These are phyloP conservation scores for Pseudogymnoascus sp. DNA, from an alignment of 2,329 filamentous ascomycete species.

Conservation along the genomic window DNA sequence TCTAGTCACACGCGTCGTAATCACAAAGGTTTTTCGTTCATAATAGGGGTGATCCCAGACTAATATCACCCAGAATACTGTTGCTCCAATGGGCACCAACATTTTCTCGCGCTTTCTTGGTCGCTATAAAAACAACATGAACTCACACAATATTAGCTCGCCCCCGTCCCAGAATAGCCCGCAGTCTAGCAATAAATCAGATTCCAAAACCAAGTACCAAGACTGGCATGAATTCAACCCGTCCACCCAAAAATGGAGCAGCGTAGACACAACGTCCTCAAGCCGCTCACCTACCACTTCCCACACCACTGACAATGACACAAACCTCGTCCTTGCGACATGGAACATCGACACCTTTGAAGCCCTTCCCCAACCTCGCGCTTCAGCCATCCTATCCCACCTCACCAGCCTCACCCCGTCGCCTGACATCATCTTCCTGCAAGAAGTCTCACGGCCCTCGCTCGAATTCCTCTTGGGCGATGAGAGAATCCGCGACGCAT, in stretches of 20 bases:
- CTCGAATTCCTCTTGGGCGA: conserved; percentile 23
- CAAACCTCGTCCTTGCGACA: conserved; percentile 22
- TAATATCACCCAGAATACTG: not conserved
- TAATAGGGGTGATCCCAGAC: not conserved
- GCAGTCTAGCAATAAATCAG: not conserved
- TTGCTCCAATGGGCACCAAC: not conserved
- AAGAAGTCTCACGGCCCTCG: conserved; percentile 28
- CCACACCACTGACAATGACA: not conserved
- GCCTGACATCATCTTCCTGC: conserved; percentile 31
- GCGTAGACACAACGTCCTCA: not conserved
- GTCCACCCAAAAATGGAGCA: not conserved
- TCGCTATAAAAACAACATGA: not conserved
- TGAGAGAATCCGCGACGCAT: conserved; percentile 24
- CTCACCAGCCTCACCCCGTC: conserved; percentile 16
- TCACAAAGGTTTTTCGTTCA: not conserved
- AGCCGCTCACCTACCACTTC: not conserved
- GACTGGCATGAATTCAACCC: not conserved
- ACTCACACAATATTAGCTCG: too few species aligned
- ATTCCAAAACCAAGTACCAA: not conserved
- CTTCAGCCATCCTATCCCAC: conserved; percentile 25
- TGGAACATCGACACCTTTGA: conserved; percentile 30
- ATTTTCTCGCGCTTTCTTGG: not conserved
- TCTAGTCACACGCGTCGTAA: not conserved
- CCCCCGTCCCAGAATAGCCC: not conserved
- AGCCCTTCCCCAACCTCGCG: conserved; percentile 17